Evolutionary conservation across 164 flowering plant genomes (phyloP).

Genomic region (Kingdonia uniflora): DNA sequence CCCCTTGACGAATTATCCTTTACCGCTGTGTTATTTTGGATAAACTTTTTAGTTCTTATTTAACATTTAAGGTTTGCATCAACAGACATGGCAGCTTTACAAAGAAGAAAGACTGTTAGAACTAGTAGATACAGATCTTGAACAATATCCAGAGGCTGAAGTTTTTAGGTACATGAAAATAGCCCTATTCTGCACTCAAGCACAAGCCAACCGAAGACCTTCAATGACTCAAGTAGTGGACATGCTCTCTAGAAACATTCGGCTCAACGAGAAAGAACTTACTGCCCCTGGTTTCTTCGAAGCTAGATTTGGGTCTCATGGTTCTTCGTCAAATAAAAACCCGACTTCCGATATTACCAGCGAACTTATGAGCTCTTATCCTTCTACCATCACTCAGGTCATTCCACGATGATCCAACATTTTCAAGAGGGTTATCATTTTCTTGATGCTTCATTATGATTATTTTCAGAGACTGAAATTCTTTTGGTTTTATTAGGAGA

Average conservation of each 20-base stretch:
- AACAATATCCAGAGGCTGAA: conserved; percentile 49
- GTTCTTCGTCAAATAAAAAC: conserved; percentile 16
- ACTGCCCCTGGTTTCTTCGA: conserved; percentile 59
- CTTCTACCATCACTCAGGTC: conserved; percentile 35
- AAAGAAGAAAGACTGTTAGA: conserved; percentile 48
- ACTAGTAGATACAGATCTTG: conserved; percentile 56
- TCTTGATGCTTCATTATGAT: background rate
- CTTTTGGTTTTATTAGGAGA: no score
- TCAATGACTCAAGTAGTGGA: conserved; percentile 60
- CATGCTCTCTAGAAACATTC: conserved; percentile 52
- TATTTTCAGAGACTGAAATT: background rate
- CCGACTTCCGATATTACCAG: conserved; percentile 16
- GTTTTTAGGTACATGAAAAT: conserved; percentile 52
- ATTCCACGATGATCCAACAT: conserved; percentile 33
- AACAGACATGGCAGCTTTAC: conserved; percentile 63
- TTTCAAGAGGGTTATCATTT: background rate
- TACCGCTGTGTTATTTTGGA: no score
- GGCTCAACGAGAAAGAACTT: conserved; percentile 52
- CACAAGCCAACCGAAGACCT: conserved; percentile 51
- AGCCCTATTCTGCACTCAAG: conserved; percentile 81
- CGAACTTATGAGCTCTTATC: conserved; percentile 30
- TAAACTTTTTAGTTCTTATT: background rate
- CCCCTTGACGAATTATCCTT: no score
- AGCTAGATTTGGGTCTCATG: conserved; percentile 11
- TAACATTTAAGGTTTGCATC: conserved; percentile 3